Conservation (phyloP, 1,284 basidiomycete genomes). For the Singerocomus rubriflavus region DNA sequence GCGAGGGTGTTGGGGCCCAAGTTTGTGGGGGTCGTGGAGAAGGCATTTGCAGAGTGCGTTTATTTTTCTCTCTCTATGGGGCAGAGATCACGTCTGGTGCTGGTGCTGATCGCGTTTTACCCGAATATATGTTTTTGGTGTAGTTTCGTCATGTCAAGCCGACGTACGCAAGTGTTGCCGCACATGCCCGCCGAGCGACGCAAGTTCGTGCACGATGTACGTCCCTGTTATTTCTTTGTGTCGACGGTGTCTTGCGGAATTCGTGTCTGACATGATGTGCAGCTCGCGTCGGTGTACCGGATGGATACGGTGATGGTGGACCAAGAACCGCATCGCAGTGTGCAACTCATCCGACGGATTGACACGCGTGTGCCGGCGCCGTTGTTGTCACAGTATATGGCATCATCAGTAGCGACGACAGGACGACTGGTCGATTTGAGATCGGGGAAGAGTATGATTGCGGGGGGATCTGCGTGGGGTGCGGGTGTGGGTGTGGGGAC, state of each 20-base stretch:
- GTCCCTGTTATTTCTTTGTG: constrained; percentile 22
- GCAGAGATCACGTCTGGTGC: background rate
- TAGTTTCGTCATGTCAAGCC: constrained; percentile 68
- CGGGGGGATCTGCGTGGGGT: background rate
- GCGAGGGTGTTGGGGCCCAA: constrained; percentile 45
- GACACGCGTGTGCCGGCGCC: constrained; percentile 78
- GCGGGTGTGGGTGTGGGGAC: background rate
- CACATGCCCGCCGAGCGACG: constrained; percentile 77
- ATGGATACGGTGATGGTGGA: constrained; percentile 82
- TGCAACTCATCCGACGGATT: constrained; percentile 75
- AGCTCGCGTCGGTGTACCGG: constrained; percentile 76
- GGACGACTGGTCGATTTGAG: constrained; percentile 61
- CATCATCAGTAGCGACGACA: constrained; percentile 26
- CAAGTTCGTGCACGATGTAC: constrained; percentile 74
- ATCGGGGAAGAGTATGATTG: constrained; percentile 8
- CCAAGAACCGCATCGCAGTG: constrained; percentile 77
- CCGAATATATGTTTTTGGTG: background rate
- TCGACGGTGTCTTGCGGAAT: background rate
- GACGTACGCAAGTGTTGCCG: constrained; percentile 71
- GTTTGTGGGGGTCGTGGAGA: constrained; percentile 74
- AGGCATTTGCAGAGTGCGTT: constrained; percentile 72
- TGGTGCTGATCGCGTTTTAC: background rate
- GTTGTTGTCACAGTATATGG: constrained; percentile 51
- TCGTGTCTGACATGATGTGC: background rate
- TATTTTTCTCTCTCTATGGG: background rate